Evolutionary conservation across 768 basidiomycete genomes (phyloP), one percentile per base, ranked within the genome.

Genomic region (Leucocoprinus birnbaumii): DNA sequence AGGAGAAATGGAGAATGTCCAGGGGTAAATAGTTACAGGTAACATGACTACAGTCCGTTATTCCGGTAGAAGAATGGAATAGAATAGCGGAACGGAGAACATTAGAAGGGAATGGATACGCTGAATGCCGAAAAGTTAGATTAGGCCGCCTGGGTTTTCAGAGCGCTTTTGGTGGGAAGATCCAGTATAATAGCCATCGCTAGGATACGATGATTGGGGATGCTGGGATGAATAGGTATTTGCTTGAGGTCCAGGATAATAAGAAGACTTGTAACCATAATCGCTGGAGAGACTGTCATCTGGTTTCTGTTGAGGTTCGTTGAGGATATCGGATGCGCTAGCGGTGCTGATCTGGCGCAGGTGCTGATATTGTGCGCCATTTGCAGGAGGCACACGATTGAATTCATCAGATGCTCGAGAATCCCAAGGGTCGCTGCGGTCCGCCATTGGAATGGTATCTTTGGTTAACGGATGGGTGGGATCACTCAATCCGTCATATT

Each of bases 401-500:
- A 61, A 60, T 19, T 74, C 75, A 55, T 56, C 77, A 66, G 86
- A 84, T 44, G 73, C 71, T 52, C 85, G 77, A 24, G 80, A 72
- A 53, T 89, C 83, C 86, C 87, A 91, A n/a, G 85, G 79, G 63
- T 86, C 85, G 58, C 72, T 74, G 51, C 86, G 84, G 59, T 80
- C 75, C 58, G 75, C 77, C 73, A 91, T 78, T 9, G 84, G 83
- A 31, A 87, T 85, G 47, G 63, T 75, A 60, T 87, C 84, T 59
- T 72, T 71, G 27, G 75, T 79, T 54, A 83, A 66, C 46, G 79
- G 76, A 59, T 75, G 74, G 11, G 75, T 73, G 3, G 82, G 69
- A 59, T 86, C 85, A 65, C 85, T 84, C 54, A 91, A 75, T 22
- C 83, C 80, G 63, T 88, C 85, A 63, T 91, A 94, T 63, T 87